Evolutionary conservation across 768 basidiomycete species (phyloP), one percentile per base, ranked within the genome.

Genomic region (Terana coerulea): DNA sequence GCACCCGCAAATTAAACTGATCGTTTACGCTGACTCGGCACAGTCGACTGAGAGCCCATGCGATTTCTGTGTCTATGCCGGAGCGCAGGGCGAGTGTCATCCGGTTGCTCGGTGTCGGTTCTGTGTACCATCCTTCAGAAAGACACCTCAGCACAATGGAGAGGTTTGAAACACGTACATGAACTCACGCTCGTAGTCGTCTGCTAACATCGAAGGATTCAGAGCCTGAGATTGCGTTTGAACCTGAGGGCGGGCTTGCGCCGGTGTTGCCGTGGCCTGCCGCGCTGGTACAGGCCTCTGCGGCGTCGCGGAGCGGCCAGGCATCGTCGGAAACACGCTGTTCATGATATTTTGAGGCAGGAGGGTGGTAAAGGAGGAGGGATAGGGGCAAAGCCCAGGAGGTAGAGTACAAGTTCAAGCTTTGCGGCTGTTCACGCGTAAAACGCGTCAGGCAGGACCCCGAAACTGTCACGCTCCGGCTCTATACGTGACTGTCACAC

Each of bases 31-130:
- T 86, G n/a, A 91, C 75, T 17, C 89, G 80, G 55, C 87, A 83
- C 9, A 98, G 78, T 42, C 89, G 84, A 59, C 92, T 87, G 33
- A 99, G 78, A 17, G 94, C 90, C 89, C 92, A 98, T 50, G 83
- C 82, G 50, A 94, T 77, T 62, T 98, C 95, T 7, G 79, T 68
- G 47, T 83, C 76, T 41, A 98, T 86, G 4, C 84, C 87, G 12
- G 91, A 98, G 22, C 84, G 80, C 35, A 98, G 70, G 2, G 94
- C 86, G 14, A 99, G 81, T n/a, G 92, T 75, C 82, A 98, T 91
- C 35, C 95, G 80, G 65, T 98, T 98, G 63, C 73, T 85, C 0
- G 87, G 74, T 2, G 80, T 76, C 1, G 78, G 73, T 58, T 93
- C 89, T n/a, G 91, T 88, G 61, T 91, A 94, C 83, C 89, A 91